A percentile compares a stretch with the other conserved stretches of the same genome.
Conservation (phyloP, 805 yeast species). For the Kuraishia cidri region DNA sequence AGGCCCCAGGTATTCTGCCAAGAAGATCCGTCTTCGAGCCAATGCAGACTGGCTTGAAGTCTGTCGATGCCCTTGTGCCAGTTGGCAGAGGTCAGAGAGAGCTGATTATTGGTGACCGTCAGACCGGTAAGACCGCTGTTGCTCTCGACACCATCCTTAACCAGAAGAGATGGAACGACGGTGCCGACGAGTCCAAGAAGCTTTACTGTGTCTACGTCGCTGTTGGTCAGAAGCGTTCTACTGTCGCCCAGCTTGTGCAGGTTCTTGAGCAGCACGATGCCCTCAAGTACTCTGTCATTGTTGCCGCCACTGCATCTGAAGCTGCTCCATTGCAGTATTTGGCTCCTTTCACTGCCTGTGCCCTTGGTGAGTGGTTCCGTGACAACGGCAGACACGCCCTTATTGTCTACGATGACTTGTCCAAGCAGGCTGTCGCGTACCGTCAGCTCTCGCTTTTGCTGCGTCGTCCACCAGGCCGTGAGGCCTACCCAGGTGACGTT, state of each 20-base stretch:
- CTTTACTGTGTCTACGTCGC: conserved; percentile 99
- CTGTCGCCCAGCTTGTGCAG: conserved; percentile 99
- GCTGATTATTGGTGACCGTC: conserved; percentile 99
- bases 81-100: conserved; percentile 99
- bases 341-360: conserved; percentile 99
- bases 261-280: conserved; percentile 98
- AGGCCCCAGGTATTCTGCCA: conserved; percentile 99
- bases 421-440: conserved; percentile 99
- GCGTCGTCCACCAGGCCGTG: conserved; percentile 97
- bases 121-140: conserved; percentile 99
- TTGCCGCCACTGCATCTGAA: conserved; percentile 99
- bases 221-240: conserved; percentile 99
- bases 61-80: conserved; percentile 98
- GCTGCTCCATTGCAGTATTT: conserved; percentile 99
- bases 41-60: conserved; percentile 99
- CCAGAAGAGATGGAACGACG: conserved; percentile 98
- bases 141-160: conserved; percentile 97
- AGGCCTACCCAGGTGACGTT: conserved; percentile 96
- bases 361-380: conserved; percentile 99
- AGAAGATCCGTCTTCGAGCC: conserved; percentile 98
- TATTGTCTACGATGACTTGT: conserved; percentile 95
- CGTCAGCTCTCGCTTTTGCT: conserved; percentile 96
- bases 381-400: conserved; percentile 98
- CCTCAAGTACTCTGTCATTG: conserved; percentile 93
- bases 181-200: conserved; percentile 93